Percentiles rank a stretch among this genome's conserved stretches.
Evolutionary conservation across 2,329 filamentous ascomycete genomes (phyloP).

Genomic region (Lasiodiplodia sp.): DNA sequence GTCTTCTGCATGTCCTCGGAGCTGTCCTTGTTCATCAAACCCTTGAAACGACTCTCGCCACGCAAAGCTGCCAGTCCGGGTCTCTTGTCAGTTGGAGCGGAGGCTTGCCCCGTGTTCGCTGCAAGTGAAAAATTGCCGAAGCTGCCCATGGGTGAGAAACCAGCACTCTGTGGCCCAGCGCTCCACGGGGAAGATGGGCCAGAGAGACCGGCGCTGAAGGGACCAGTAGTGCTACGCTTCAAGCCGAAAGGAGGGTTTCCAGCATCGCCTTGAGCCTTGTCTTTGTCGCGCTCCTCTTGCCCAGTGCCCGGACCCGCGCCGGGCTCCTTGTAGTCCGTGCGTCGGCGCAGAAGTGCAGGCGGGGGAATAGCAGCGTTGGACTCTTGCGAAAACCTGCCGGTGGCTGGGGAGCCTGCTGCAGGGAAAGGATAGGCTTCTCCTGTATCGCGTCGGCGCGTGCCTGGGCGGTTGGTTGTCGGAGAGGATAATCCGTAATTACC

Average conservation of each 20-base stretch:
- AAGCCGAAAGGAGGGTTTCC: slow-evolving; percentile 45
- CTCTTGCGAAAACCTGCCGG: slow-evolving; percentile 68
- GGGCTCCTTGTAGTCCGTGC: slow-evolving; percentile 67
- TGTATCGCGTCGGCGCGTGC: slow-evolving; percentile 83
- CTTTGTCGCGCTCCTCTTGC: slow-evolving; percentile 60
- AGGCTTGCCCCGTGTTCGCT: slow-evolving; percentile 58
- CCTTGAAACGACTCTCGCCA: slow-evolving; percentile 84
- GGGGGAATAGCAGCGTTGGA: slow-evolving; percentile 66
- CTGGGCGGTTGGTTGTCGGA: slow-evolving; percentile 75
- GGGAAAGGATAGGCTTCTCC: slow-evolving; percentile 70
- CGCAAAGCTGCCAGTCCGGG: slow-evolving; percentile 69
- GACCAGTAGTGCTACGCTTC: slow-evolving; percentile 64
- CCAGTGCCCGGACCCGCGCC: slow-evolving; percentile 46
- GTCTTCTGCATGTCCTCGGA: slow-evolving; percentile 65
- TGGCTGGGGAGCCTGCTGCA: slow-evolving; percentile 66
- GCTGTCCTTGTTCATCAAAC: slow-evolving; percentile 80
- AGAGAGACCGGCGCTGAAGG: slow-evolving; percentile 58
- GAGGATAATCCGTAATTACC: slow-evolving; percentile 74
- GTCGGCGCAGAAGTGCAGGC: slow-evolving; percentile 65
- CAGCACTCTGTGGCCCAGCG: slow-evolving; percentile 65
- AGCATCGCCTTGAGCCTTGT: slow-evolving; percentile 45
- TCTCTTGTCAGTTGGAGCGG: slow-evolving; percentile 73
- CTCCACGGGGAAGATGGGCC: slow-evolving; percentile 65
- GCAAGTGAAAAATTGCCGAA: slow-evolving; percentile 89
- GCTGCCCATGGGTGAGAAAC: slow-evolving; percentile 77